These are phyloP conservation scores for Leccinum imitatum DNA, from an alignment of 768 basidiomycete species.

Conservation along the genomic window DNA sequence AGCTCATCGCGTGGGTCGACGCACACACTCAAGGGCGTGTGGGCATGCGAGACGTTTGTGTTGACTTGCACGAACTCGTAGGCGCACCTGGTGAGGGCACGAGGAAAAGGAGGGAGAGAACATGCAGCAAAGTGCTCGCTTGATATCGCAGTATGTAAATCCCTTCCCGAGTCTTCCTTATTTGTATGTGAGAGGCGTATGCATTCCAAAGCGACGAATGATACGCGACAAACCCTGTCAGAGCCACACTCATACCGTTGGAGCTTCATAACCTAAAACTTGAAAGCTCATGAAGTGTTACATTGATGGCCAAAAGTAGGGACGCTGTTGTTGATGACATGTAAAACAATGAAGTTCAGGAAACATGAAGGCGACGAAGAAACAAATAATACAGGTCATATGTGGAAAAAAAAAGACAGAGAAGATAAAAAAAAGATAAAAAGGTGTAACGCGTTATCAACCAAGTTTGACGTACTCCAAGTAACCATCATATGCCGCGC, in stretches of 20 bases:
- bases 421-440: background rate
- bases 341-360: background rate
- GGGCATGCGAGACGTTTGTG: slow-evolving; percentile 22
- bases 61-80: slow-evolving; percentile 15
- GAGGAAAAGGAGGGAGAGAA: background rate
- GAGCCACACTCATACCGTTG: too few species aligned
- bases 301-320: background rate
- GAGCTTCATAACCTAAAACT: background rate
- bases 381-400: background rate
- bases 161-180: background rate
- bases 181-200: background rate
- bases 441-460: background rate
- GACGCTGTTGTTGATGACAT: background rate
- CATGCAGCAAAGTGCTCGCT: background rate
- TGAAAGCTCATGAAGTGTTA: background rate
- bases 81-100: background rate
- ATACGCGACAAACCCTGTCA: background rate
- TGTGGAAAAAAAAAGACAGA: too few species aligned
- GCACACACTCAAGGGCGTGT: slow-evolving; percentile 6
- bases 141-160: background rate
- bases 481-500: slow-evolving; percentile 14
- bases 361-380: background rate
- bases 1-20: slow-evolving; percentile 1
- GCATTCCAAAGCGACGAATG: background rate
- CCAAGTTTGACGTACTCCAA: background rate